These are phyloP conservation scores for Adansonia digitata DNA, from an alignment of 345 rosid species.

Conservation along the genomic window DNA sequence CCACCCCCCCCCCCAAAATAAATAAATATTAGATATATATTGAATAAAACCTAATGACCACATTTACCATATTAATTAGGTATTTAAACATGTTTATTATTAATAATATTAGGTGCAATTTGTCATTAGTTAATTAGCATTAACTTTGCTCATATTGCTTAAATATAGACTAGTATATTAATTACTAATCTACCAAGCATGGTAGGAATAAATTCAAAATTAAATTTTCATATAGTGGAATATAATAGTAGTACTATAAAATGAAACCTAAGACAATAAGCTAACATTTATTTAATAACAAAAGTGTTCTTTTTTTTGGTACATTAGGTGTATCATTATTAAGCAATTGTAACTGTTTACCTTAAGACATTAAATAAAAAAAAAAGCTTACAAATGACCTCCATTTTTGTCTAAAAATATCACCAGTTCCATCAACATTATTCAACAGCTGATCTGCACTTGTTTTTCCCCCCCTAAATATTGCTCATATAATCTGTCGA, in stretches of 20 bases:
- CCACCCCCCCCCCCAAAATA: too few species aligned
- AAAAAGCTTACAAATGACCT: background rate
- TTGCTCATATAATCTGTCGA: background rate
- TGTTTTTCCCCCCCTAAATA: background rate
- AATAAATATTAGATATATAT: background rate
- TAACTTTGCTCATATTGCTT: background rate
- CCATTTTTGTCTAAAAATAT: background rate
- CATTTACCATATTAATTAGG: background rate
- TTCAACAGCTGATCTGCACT: background rate
- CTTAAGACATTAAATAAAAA: background rate
- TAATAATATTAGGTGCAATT: background rate
- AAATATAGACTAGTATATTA: background rate
- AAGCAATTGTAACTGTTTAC: slow-evolving; percentile 1
- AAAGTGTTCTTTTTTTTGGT: background rate
- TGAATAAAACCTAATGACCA: too few species aligned
- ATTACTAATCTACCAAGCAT: background rate
- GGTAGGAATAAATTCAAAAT: background rate
- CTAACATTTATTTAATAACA: background rate
- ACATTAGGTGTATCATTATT: background rate
- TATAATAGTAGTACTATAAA: background rate
- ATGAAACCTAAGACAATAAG: background rate
- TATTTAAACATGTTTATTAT: background rate
- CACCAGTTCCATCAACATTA: background rate
- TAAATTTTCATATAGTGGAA: background rate
- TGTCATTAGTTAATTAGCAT: background rate